phyloP scores from a whole-genome alignment of 495 filamentous ascomycete species.

The Xylaria longipes region DNA sequence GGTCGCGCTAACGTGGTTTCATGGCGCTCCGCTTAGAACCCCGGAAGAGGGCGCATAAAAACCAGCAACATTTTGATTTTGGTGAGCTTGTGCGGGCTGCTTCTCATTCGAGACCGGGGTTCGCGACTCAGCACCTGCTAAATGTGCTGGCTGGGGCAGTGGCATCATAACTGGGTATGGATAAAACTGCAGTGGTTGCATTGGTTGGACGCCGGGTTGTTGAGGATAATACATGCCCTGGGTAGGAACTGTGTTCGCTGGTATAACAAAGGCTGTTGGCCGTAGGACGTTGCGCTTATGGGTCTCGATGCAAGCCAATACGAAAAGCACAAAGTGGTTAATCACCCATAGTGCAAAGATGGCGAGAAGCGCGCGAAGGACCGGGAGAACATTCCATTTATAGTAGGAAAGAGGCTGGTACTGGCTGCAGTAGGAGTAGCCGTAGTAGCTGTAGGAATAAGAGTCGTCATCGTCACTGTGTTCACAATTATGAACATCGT shows the following conservation, averaged over 20 bases:
- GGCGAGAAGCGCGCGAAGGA: constrained; percentile 28
- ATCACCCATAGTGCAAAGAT: constrained; percentile 32
- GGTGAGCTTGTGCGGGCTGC: constrained; percentile 27
- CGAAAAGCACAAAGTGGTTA: constrained; percentile 51
- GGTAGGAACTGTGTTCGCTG: constrained; percentile 11
- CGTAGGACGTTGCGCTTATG: constrained; percentile 35
- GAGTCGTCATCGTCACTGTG: constrained; percentile 3
- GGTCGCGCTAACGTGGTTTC: neutral
- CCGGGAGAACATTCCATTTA: constrained; percentile 27
- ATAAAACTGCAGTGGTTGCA: constrained; percentile 30
- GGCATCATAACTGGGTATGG: constrained; percentile 33
- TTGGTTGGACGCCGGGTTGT: constrained; percentile 16
- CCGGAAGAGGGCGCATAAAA: constrained; percentile 33
- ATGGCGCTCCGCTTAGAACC: neutral
- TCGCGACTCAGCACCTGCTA: constrained; percentile 8
- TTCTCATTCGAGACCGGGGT: neutral
- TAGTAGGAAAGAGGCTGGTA: constrained; percentile 10
- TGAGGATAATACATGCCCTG: constrained; percentile 29
- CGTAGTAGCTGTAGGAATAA: constrained; percentile 16
- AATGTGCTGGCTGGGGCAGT: constrained; percentile 24
- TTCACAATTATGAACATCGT: constrained; percentile 6
- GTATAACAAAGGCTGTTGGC: constrained; percentile 31
- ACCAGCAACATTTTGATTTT: constrained; percentile 32
- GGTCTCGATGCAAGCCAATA: constrained; percentile 53
- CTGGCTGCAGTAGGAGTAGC: constrained; percentile 30